Evolutionary conservation across 148 eudicot species (phyloP), one percentile per base, ranked within the genome.

Genomic region (Nepenthes mirabilis): DNA sequence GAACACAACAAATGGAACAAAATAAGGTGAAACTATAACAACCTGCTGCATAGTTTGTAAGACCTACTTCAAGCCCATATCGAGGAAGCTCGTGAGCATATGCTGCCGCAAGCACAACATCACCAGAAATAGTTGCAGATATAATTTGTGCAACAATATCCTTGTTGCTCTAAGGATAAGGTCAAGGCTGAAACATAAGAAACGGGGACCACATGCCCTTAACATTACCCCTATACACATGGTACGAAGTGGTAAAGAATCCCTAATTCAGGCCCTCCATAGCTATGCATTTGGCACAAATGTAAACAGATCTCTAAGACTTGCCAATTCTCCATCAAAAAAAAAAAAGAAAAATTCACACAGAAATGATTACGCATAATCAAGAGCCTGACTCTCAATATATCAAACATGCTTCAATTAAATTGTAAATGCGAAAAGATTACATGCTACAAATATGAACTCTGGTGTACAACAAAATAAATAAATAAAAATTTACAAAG

Each of bases 41-140:
- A 83, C 95, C 89, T 57, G 95, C 84, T 61, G 84, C 84, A 68
- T 86, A 86, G 72, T 86, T 86, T 2, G 89, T 81, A 11, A 86
- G 87, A 6, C 95, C 95, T 1, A 81, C 86, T 83, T 83, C 74
- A 58, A 86, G 95, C 10, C 95, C 95, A 64, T 74, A 86, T 13
- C 56, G 80, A 56, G 89, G 89, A 45, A 83, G 67, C 67, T 86
- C 89, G 70, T 79, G 90, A 36, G 90, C 86, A 74, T 83, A 87
- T 2, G 95, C 87, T 13, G 90, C 55, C 11, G 87, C 83, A 63
- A 82, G 79, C 36, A 87, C 79, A 55, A 71, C 60, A 61, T 87
- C 87, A 58, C 90, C 87, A 64, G 85, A 63, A 61, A 83, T 83
- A 78, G 58, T 86, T 33, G 94, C 80, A 60, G 86, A 86, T 35